Base-by-base conservation (phyloP, 2,329 filamentous ascomycete genomes). In the Microdochium nivale region DNA sequence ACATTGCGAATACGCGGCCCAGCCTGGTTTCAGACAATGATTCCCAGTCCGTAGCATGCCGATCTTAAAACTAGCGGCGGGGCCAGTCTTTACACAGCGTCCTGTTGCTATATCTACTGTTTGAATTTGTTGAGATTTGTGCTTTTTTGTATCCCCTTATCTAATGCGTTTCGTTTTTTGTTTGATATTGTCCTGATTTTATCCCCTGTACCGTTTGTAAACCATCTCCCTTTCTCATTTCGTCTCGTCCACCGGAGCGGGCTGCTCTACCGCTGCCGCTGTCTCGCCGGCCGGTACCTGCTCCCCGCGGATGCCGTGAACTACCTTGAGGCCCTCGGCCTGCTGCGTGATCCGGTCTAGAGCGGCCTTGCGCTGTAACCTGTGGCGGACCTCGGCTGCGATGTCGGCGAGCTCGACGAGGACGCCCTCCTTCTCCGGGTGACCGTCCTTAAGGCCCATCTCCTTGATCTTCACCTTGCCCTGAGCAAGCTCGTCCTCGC, bases 401-500 rank as follows among this genome's bases (percentile, higher is more conserved):
- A 91, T 70, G 51, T 83, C 75, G 30, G 69, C 70, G 56, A 87
- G 75, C 50, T 84, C 74, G 23, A 96, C 81, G 52, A 90, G 70
- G 43, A 91, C 78, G 49, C 91, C 92, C 54, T 95, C 88, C 74
- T 96, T 96, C 67, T 96, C 89, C 0, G 90, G 85, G 75, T 96
- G 88, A 25, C 84, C 89, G 40, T 94, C 86, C 47, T 90, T 84
- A 72, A 90, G 63, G 49, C 65, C 74, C 68, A 78, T 70, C 78
- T 74, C 83, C 82, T 97, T 97, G 66, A 96, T 79, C 70, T 87
- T 89, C 59, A 95, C 86, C 67, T 95, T 86, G 50, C 90, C 90
- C 25, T 81, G 78, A 54, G 84, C 85, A 40, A 95, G 73, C 70
- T 97, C 92, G 51, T 96, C 90, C 62, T 96, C 89, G 46, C 92